Percentiles rank a stretch among this genome's conserved stretches.
Evolutionary conservation across 1,139 yeast genomes (phyloP).

Genomic region (Candida neerlandica): DNA sequence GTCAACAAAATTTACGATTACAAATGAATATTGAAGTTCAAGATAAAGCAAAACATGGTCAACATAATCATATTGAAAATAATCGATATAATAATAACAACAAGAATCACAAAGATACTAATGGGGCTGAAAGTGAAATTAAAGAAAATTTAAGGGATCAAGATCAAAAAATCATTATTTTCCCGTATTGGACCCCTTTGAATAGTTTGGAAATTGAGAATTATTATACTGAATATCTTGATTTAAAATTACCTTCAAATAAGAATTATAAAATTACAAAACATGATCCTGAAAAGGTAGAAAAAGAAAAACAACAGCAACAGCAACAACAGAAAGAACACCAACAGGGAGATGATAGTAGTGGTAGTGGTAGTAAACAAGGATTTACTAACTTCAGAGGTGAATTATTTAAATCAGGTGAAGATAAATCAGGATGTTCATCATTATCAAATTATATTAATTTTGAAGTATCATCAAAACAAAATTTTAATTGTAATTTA

Average conservation of each 20-base stretch:
- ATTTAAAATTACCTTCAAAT: background rate
- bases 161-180: background rate
- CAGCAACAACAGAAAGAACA: too few species aligned
- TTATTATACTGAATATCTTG: background rate
- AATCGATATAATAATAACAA: background rate
- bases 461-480: background rate
- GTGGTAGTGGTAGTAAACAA: background rate
- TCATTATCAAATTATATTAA: background rate
- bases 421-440: background rate
- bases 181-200: conserved; percentile 1
- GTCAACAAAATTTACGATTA: background rate
- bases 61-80: background rate
- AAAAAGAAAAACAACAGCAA: background rate
- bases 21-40: conserved; percentile 1
- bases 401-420: background rate
- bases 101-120: background rate
- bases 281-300: background rate
- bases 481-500: background rate
- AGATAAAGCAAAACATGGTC: background rate
- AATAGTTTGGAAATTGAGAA: background rate
- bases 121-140: background rate
- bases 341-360: too few species aligned
- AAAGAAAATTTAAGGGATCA: too few species aligned
- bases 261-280: background rate
- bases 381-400: background rate